Base-by-base conservation (phyloP, 345 rosid species). In the Heritiera fomes region DNA sequence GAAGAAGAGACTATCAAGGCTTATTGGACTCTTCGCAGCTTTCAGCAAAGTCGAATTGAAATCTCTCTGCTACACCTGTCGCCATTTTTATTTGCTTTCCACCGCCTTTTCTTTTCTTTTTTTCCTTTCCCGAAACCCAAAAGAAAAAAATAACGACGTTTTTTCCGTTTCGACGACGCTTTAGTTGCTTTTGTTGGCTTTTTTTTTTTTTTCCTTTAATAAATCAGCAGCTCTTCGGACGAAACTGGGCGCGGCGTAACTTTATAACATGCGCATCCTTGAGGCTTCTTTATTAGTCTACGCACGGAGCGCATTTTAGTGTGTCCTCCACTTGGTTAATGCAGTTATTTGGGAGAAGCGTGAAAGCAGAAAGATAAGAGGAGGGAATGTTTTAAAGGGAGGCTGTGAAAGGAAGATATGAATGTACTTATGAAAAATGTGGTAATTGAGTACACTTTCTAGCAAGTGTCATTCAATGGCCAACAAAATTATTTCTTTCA, bases 401-500 rank as follows among this genome's bases (percentile, higher is more conserved):
- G 38, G 38, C 38, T 34, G 38, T 34, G 38, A 34, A 34, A 34
- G 43, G 43, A 41, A 41, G 43, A 41, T 0, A 41, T 41, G 43
- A 4, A 41, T 41, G 75, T 28, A 69, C 78, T 63, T 78, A 76
- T 80, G 76, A 52, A 41, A 41, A 38, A 56, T 53, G 83, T 4
- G 43, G 43, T 0, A 41, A 41, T 41, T 41, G 87, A 87, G 83
- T 87, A 77, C 86, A 80, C 85, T 85, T 84, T 86, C 79, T 47
- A 70, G 80, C 79, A 50, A 50, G 80, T 81, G 87, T 75, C 67
- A 71, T 82, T 69, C 80, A 86, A 86, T 92, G 98, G 98, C 97
- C 87, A 94, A 90, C 97, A 91, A 84, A 80, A 94, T 94, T 83
- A 94, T 94, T 77, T 79, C 78, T 86, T 89, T 83, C 84, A 84